phyloP scores from a whole-genome alignment of 305 asterid genomes.

The Solanum chacoense region DNA sequence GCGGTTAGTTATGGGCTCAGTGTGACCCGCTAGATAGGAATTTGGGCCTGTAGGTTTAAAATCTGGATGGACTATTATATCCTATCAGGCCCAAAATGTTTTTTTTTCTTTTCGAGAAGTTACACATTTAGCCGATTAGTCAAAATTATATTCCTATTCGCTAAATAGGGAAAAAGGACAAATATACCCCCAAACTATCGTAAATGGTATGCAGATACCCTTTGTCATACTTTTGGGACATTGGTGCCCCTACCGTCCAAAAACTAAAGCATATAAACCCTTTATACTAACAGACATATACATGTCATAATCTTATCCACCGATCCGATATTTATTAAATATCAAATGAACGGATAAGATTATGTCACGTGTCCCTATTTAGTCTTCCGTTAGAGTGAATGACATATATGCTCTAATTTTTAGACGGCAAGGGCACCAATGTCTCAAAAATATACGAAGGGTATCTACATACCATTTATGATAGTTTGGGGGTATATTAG shows the following conservation, averaged over 20 bases:
- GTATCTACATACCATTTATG: too few relatives aligned
- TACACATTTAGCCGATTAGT: not conserved
- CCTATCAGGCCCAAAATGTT: not conserved
- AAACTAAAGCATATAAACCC: too few relatives aligned
- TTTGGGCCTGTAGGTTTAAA: not conserved
- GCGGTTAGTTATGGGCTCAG: not conserved
- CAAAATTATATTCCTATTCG: not conserved
- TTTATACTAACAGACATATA: too few relatives aligned
- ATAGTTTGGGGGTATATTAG: fast-evolving
- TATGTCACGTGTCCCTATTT: not conserved
- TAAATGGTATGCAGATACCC: fast-evolving
- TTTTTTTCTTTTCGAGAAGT: not conserved
- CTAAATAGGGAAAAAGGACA: not conserved
- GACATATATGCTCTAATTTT: not conserved
- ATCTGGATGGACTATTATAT: not conserved
- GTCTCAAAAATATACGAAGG: too few relatives aligned
- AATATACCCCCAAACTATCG: not conserved
- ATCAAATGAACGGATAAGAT: too few relatives aligned
- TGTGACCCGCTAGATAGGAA: not conserved
- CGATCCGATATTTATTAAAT: not conserved
- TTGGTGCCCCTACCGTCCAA: not conserved
- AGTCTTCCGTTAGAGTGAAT: too few relatives aligned
- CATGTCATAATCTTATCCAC: too few relatives aligned
- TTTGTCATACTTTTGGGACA: not conserved
- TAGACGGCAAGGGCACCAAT: too few relatives aligned